Percentiles rank a stretch among this genome's conserved stretches.
These are phyloP conservation scores for Lenwebbia sp. DNA, from an alignment of 345 rosid species.

Conservation along the genomic window DNA sequence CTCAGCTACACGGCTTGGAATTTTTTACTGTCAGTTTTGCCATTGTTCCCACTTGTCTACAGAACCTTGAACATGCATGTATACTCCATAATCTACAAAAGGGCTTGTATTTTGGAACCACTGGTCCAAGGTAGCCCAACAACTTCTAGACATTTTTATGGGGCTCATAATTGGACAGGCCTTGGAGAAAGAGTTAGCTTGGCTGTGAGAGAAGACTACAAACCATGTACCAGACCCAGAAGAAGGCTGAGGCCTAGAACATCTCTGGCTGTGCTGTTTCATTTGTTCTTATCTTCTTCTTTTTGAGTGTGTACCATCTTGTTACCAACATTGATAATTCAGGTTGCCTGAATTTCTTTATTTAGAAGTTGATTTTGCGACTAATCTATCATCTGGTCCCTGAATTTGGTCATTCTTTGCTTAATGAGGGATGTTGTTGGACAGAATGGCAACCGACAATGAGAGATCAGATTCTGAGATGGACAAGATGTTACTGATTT, in stretches of 20 bases:
- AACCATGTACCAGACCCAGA: not conserved
- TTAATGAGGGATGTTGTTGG: not conserved
- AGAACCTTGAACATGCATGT: not conserved
- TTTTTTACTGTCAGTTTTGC: not conserved
- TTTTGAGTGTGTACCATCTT: not conserved
- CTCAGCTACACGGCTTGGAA: not conserved
- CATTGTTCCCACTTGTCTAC: not conserved
- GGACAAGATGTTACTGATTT: constrained; percentile 19
- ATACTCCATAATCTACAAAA: not conserved
- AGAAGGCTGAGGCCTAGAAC: not conserved
- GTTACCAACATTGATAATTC: not conserved
- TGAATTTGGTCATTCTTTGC: not conserved
- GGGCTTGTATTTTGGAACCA: not conserved
- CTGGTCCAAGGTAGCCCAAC: not conserved
- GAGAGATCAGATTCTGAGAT: constrained; percentile 11
- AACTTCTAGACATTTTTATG: not conserved
- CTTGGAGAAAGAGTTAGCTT: not conserved
- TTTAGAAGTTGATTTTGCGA: not conserved
- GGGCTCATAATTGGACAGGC: not conserved
- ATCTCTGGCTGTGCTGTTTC: not conserved
- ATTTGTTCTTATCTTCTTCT: not conserved
- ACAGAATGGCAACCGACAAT: constrained; percentile 10
- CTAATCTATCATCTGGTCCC: not conserved
- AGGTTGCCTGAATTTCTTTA: not conserved
- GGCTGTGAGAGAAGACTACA: not conserved